Base-by-base conservation (phyloP, 495 filamentous ascomycete genomes). In the Podospora bellae-mahoneyi region DNA sequence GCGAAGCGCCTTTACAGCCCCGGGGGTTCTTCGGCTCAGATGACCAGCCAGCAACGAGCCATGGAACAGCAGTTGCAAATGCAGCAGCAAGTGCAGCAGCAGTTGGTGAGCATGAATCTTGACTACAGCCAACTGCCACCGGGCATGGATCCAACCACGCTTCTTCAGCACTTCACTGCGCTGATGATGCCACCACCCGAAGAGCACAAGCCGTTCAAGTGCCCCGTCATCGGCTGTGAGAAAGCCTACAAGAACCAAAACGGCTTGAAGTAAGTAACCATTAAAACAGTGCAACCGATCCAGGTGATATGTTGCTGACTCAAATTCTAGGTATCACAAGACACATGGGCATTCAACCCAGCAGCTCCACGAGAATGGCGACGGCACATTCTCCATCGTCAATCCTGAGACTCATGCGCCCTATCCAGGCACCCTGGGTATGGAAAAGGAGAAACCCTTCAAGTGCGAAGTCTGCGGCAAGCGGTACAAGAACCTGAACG, bases 201-300 rank as follows among this genome's bases (percentile, higher is more conserved):
- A 68, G 93, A 98, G 72, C 90, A 92, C 69, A 99, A 97, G 80
- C 95, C 95, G 0, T 98, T 96, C 85, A 90, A 91, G 74, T 99
- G 95, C 77, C 95, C 96, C 9, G 95, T 99, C 57, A 96, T 98
- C 73, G 95, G 95, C 19, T 99, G 95, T 75, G 95, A 99, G 78
- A 99, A 99, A 83, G 95, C 95, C 16, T 99, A 99, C 79, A 99
- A 99, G 85, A 99, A 99, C 77, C 95, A 98, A 74, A 99, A 99
- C 73, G 95, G 95, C 39, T 83, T 99, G 39, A 98, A 98, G 84
- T 96, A 91, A 71, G 84, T 18, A 59, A 18, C 15, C 4, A 0
- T n/a, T 2, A 62, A 62, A 34, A 5, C 55, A 3, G n/a, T 58
- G 55, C 13, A 26, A 5, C 9, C 32, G 26, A 62, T 10, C 60